These are phyloP conservation scores for Suillus sp. DNA, from an alignment of 768 basidiomycete genomes.

Conservation along the genomic window DNA sequence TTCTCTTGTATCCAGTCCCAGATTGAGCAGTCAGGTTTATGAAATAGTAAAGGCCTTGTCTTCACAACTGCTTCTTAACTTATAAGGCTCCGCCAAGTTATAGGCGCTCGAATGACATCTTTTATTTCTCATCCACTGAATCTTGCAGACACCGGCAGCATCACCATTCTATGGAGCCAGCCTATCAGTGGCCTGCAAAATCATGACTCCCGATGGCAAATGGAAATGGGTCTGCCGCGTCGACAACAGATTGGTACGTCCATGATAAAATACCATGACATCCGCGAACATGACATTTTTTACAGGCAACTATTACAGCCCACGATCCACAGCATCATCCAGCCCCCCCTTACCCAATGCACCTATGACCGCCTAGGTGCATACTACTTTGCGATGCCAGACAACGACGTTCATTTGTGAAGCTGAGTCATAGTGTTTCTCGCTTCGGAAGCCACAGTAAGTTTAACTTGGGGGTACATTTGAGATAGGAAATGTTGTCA, in stretches of 20 bases:
- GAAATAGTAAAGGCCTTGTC: slow-evolving; percentile 34
- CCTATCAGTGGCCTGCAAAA: slow-evolving; percentile 40
- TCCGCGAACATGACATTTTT: slow-evolving; percentile 29
- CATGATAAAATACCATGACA: neutral
- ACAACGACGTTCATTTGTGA: slow-evolving; percentile 35
- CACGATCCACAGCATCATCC: slow-evolving; percentile 41
- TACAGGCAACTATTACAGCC: slow-evolving; percentile 38
- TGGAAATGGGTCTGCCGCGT: slow-evolving; percentile 41
- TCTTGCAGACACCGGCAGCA: slow-evolving; percentile 33
- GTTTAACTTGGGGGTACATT: too few relatives aligned
- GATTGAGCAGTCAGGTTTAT: slow-evolving; percentile 36
- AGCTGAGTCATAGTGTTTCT: too few relatives aligned
- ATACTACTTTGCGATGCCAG: slow-evolving; percentile 38
- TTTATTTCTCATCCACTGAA: neutral
- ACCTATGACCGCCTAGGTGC: slow-evolving; percentile 36
- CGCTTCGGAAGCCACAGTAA: too few relatives aligned
- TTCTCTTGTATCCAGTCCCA: neutral
- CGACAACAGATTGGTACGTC: slow-evolving; percentile 37
- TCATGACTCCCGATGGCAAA: slow-evolving; percentile 35
- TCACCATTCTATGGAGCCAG: slow-evolving; percentile 42
- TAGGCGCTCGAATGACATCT: slow-evolving; percentile 25
- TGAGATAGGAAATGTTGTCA: too few relatives aligned
- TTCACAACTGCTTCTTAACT: neutral
- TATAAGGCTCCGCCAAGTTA: slow-evolving; percentile 21
- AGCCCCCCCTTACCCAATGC: slow-evolving; percentile 38